Evolutionary conservation across 1,284 basidiomycete species (phyloP), one percentile per base, ranked within the genome.

Genomic region (Cryptococcus neoformans): DNA sequence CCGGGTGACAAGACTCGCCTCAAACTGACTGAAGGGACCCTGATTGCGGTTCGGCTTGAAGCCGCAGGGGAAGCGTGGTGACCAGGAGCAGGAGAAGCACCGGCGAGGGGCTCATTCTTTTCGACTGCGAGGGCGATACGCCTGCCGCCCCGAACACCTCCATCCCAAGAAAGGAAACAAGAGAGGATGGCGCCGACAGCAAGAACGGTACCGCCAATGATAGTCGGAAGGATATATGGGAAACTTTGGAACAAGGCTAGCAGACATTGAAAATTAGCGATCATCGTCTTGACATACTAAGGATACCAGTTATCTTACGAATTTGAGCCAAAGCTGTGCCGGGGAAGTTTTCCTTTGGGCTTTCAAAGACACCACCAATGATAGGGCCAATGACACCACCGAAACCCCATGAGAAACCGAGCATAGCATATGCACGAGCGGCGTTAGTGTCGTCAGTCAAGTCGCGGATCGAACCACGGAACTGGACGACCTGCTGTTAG

Each of bases 381-480:
- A 94, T 89, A n/a, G 75, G 75, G 56, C 75, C 75, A 11, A 77
- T 65, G 6, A 77, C 75, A 61, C 92, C 93, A 62, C 94, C 94
- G 70, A 97, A 86, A 61, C 93, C 94, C 94, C 94, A 97, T 63
- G 87, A 92, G 77, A 96, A 96, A 17, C 92, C 93, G 53, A 97
- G 82, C 63, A 94, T 90, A 49, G 92, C 92, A 73, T 96, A 96
- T 12, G 94, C 94, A 63, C 92, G 84, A 39, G 90, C 90, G 76
- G 96, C 93, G 74, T 97, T 97, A 55, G 86, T 90, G 42, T 75
- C 75, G 52, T 77, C 73, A 42, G 95, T 95, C 57, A 99, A 83
- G 60, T 89, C 88, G 21, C 90, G 81, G 45, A 99, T 87, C 6
- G 88, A 90, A 17, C 92, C 91, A 65, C 93, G 69, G 63, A 75